These are phyloP conservation scores for Bauhinia variegata DNA, from an alignment of 306 rosid genomes.

Conservation along the genomic window DNA sequence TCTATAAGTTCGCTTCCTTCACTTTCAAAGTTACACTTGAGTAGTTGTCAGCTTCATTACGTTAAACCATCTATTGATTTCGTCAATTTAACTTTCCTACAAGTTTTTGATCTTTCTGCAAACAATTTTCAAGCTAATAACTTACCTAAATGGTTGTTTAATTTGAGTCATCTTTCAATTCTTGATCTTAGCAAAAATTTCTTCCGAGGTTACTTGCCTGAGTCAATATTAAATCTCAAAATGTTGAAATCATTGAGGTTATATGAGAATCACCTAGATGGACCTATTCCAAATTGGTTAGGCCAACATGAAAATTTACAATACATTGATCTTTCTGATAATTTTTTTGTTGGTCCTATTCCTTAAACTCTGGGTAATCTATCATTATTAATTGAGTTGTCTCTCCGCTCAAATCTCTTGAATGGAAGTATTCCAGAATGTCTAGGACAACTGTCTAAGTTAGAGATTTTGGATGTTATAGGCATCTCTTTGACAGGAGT, in stretches of 20 bases:
- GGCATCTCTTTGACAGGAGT: background rate
- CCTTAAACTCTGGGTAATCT: too few relatives aligned
- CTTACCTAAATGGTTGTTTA: conserved; percentile 38
- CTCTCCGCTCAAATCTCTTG: too few relatives aligned
- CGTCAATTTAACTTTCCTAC: conserved; percentile 43
- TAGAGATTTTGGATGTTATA: background rate
- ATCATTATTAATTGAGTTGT: too few relatives aligned
- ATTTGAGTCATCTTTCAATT: background rate
- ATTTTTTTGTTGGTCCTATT: too few relatives aligned
- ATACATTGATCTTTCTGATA: too few relatives aligned
- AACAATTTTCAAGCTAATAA: conserved; percentile 27
- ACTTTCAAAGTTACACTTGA: conserved; percentile 32
- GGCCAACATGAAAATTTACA: too few relatives aligned
- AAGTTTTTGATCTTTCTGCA: background rate
- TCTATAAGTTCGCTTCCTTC: conserved; percentile 29
- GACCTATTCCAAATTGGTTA: too few relatives aligned
- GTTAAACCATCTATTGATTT: conserved; percentile 30
- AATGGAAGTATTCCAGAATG: too few relatives aligned
- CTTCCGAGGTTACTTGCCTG: too few relatives aligned
- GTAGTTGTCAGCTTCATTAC: conserved; percentile 26
- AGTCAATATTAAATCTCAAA: too few relatives aligned
- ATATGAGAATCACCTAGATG: too few relatives aligned
- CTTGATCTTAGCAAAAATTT: background rate
- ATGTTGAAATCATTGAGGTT: too few relatives aligned
- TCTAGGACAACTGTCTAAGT: conserved; percentile 10